Evolutionary conservation across 75 land plant genomes (phyloP).

Genomic region (Picea sitchensis): DNA sequence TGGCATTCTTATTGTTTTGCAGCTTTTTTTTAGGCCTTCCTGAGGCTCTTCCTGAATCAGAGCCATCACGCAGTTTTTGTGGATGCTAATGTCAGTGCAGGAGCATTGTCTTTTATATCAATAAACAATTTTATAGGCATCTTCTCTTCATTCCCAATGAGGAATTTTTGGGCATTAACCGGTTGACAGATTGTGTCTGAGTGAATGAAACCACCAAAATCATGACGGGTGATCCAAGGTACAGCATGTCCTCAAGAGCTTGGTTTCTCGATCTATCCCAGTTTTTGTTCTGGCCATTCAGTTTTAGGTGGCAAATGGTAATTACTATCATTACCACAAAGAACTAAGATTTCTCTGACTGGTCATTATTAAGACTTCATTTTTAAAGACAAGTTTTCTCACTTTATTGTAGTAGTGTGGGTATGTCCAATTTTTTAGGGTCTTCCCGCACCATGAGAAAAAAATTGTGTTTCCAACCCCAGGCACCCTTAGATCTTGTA

Average conservation of each 20-base stretch:
- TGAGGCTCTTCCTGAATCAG: constrained; percentile 7
- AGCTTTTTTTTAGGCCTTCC: background rate
- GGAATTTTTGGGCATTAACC: background rate
- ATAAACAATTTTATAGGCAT: background rate
- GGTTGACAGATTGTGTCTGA: background rate
- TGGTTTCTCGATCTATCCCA: background rate
- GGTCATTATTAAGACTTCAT: no score
- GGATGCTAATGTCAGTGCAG: background rate
- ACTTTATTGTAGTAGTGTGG: no score
- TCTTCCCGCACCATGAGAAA: no score
- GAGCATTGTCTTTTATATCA: background rate
- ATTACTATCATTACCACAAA: no score
- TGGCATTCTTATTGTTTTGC: constrained; percentile 1
- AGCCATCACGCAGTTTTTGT: constrained; percentile 1
- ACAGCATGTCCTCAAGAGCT: no score
- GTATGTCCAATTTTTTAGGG: no score
- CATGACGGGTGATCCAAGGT: background rate
- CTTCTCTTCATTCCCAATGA: background rate
- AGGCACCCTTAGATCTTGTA: no score
- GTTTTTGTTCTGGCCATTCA: background rate
- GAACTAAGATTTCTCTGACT: no score
- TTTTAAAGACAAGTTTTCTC: no score
- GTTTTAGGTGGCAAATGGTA: background rate
- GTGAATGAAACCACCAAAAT: background rate
- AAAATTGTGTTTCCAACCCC: no score